phyloP scores from a whole-genome alignment of 1,284 basidiomycete genomes.

The Gymnopus androsaceus region DNA sequence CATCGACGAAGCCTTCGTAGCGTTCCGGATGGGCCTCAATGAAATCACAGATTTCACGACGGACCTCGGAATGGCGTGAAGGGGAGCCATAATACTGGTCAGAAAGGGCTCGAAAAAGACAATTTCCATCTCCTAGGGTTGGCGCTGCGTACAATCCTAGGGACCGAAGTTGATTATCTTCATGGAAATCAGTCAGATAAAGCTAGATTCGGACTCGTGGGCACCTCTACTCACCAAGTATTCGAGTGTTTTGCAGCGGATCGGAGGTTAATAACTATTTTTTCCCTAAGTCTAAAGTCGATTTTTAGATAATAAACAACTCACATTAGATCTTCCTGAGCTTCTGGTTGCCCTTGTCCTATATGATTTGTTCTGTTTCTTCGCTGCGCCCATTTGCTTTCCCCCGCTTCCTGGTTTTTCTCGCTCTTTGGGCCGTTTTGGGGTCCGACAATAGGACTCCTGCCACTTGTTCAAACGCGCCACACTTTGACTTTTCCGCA shows the following conservation, averaged over 20 bases:
- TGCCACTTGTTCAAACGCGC: not conserved
- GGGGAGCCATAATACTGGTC: constrained; percentile 83
- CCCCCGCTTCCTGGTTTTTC: not conserved
- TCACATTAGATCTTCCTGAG: constrained; percentile 18
- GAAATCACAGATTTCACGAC: constrained; percentile 82
- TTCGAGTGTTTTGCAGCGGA: constrained; percentile 63
- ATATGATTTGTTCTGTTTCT: constrained; percentile 18
- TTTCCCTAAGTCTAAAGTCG: constrained; percentile 1
- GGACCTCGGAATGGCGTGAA: constrained; percentile 67
- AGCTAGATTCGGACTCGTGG: too few species aligned
- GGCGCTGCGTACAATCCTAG: constrained; percentile 78
- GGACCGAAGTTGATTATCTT: constrained; percentile 67
- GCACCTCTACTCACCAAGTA: too few species aligned
- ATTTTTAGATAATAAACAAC: not conserved
- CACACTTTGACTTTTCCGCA: not conserved
- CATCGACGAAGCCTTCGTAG: constrained; percentile 86
- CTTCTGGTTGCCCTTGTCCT: constrained; percentile 20
- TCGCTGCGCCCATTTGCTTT: constrained; percentile 18
- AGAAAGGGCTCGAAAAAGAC: constrained; percentile 80
- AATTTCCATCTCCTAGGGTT: constrained; percentile 85
- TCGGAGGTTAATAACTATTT: constrained; percentile 55
- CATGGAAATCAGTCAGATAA: too few species aligned
- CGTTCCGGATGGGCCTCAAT: constrained; percentile 69
- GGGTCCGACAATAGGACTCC: constrained; percentile 6
- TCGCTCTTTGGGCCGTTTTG: not conserved